Conservation (phyloP, 495 filamentous ascomycete species). For the Chlorociboria aeruginascens region DNA sequence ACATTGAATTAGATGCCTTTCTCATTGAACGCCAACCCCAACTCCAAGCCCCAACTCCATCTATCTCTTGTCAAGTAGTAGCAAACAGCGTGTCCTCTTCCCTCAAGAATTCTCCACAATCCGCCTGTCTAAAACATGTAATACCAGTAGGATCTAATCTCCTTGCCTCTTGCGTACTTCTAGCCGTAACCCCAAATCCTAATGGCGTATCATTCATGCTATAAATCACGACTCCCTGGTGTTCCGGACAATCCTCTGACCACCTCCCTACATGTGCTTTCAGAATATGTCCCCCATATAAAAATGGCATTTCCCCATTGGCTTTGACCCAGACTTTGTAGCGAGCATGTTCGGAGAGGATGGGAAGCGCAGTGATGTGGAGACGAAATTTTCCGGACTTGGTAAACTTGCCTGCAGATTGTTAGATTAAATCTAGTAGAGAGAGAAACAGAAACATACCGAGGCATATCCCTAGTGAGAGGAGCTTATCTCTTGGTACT, state of each 20-base stretch:
- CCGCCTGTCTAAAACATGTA: conserved; percentile 72
- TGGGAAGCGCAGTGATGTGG: conserved; percentile 72
- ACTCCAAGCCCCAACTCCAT: too few species aligned
- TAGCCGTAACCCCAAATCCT: conserved; percentile 75
- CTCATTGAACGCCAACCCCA: too few species aligned
- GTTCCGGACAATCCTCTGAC: conserved; percentile 76
- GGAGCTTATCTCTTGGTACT: conserved; percentile 63
- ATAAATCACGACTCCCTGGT: conserved; percentile 65
- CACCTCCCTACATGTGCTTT: conserved; percentile 88
- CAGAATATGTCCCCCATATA: conserved; percentile 81
- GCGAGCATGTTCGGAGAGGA: conserved; percentile 77
- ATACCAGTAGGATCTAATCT: conserved; percentile 82
- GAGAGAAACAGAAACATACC: conserved; percentile 26
- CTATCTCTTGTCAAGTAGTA: conserved; percentile 5
- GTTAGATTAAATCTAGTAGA: background rate
- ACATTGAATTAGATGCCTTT: too few species aligned
- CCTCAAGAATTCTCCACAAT: conserved; percentile 85
- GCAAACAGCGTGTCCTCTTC: conserved; percentile 54
- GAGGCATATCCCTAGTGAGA: conserved; percentile 76
- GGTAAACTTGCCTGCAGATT: conserved; percentile 57
- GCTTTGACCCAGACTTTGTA: conserved; percentile 92
- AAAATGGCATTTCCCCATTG: conserved; percentile 91
- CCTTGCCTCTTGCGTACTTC: conserved; percentile 69
- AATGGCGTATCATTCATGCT: conserved; percentile 66
- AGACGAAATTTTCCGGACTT: conserved; percentile 85